Evolutionary conservation across 805 yeast genomes (phyloP).

Genomic region (Candida nanaspora): DNA sequence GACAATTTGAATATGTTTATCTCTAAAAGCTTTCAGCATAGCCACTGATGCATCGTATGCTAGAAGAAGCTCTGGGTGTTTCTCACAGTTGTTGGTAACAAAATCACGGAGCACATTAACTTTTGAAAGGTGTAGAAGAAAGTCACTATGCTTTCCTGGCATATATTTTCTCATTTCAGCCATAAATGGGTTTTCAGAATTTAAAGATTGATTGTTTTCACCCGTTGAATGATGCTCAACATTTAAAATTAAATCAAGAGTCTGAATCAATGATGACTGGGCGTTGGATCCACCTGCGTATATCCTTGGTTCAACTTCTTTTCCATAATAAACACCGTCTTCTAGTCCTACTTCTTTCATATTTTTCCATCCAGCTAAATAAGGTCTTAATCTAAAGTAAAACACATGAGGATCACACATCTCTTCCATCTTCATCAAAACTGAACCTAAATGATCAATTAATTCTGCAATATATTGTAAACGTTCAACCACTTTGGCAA

Average conservation of each 20-base stretch:
- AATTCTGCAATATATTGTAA: constrained; percentile 66
- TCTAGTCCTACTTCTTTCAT: constrained; percentile 80
- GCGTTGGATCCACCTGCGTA: constrained; percentile 93
- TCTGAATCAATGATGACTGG: constrained; percentile 84
- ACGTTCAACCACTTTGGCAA: constrained; percentile 31
- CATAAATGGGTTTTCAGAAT: constrained; percentile 45
- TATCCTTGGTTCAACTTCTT: constrained; percentile 44
- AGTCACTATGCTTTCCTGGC: constrained; percentile 83
- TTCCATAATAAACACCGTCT: constrained; percentile 73
- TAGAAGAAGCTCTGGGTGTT: constrained; percentile 50
- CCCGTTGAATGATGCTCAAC: constrained; percentile 81
- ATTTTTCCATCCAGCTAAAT: constrained; percentile 88
- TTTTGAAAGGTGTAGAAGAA: constrained; percentile 52
- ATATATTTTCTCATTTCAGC: constrained; percentile 80
- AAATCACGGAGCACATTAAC: constrained; percentile 57
- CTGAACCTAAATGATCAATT: constrained; percentile 66
- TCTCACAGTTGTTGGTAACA: constrained; percentile 37
- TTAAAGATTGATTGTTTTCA: constrained; percentile 24
- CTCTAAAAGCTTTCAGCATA: constrained; percentile 81
- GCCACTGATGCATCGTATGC: constrained; percentile 88
- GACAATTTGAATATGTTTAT: constrained; percentile 89
- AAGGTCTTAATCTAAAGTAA: constrained; percentile 81
- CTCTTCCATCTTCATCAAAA: constrained; percentile 79
- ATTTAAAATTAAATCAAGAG: constrained; percentile 68
- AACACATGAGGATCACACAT: constrained; percentile 93